Base-by-base conservation (phyloP, 306 rosid genomes). In the Quercus suber region DNA sequence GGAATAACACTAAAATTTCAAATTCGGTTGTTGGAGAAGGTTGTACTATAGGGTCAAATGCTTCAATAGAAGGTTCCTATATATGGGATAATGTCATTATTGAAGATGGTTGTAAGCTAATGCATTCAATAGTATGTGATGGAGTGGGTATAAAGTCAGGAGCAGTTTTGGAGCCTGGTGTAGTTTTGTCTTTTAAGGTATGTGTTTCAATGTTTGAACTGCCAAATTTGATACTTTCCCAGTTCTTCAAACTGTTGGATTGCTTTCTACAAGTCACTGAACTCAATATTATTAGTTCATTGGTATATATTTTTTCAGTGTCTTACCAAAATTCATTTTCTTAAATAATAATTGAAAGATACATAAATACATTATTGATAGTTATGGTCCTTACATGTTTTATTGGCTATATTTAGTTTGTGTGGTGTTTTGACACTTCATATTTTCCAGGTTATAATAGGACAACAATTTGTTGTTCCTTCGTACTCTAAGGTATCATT, bases 101-200 rank as follows among this genome's bases (percentile, higher is more conserved):
- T 81, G 97, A 93, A 90, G 97, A 96, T 92, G 96, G 91, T 69
- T 96, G 99, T 78, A 84, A 88, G 75, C 90, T 96, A 76, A 87
- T 82, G 78, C 91, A 93, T 89, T 93, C 94, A 76, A 89, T 96
- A 67, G 93, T 90, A 25, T 96, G 99, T 89, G 91, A 91, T 82
- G 98, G 98, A 86, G 99, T 90, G 83, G 77, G 80, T 60, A 53
- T 91, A 77, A 96, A 88, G 78, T 87, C 90, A 10, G 93, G 97
- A 83, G 91, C 97, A 79, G 83, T 86, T 73, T 78, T 93, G 84
- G 92, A 90, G 88, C 97, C 99, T 53, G 99, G 99, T 71, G 93
- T 85, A 74, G 82, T 91, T 71, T 85, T 96, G 89, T 96, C 97
- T 70, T 93, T 96, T 85, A 96, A 91, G 97, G 99, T 96, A 79